A percentile compares a stretch with the other conserved stretches of the same genome.
Evolutionary conservation across 2,329 filamentous ascomycete species (phyloP).

Genomic region (Cryphonectria radicalis): DNA sequence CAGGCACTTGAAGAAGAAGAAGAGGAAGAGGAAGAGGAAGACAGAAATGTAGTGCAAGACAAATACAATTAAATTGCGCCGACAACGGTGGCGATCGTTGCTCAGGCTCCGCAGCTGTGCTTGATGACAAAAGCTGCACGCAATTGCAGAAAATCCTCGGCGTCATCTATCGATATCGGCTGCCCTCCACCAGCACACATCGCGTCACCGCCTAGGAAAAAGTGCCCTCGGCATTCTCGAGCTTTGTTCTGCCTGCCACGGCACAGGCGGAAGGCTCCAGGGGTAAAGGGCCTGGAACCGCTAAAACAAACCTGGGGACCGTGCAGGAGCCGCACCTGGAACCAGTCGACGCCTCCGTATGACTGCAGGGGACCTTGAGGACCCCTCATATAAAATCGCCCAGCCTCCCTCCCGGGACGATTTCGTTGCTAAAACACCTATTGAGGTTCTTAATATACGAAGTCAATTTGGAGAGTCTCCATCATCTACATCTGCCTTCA

Average conservation of each 20-base stretch:
- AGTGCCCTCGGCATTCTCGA: constrained; percentile 7
- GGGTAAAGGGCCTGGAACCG: not conserved
- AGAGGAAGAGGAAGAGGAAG: not conserved
- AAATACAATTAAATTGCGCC: not conserved
- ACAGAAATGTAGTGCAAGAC: not conserved
- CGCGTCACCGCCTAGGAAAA: constrained; percentile 6
- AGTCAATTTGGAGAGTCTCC: not conserved
- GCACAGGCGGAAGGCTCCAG: not conserved
- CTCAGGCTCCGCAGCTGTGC: constrained; percentile 9
- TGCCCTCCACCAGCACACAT: not conserved
- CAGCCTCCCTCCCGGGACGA: not conserved
- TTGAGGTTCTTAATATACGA: not conserved
- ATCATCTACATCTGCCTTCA: not conserved
- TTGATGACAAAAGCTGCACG: constrained; percentile 21
- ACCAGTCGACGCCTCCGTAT: constrained; percentile 7
- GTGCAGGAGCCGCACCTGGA: constrained; percentile 9
- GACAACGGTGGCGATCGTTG: constrained; percentile 23
- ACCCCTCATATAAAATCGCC: not conserved
- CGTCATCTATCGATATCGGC: constrained; percentile 22
- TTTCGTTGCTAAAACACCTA: not conserved
- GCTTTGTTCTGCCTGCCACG: not conserved
- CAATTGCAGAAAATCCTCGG: constrained; percentile 17
- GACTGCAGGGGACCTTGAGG: constrained; percentile 7
- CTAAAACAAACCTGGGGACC: not conserved
- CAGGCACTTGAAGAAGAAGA: not conserved